Evolutionary conservation across 345 rosid species (phyloP).

Genomic region (Nasturtium officinale): DNA sequence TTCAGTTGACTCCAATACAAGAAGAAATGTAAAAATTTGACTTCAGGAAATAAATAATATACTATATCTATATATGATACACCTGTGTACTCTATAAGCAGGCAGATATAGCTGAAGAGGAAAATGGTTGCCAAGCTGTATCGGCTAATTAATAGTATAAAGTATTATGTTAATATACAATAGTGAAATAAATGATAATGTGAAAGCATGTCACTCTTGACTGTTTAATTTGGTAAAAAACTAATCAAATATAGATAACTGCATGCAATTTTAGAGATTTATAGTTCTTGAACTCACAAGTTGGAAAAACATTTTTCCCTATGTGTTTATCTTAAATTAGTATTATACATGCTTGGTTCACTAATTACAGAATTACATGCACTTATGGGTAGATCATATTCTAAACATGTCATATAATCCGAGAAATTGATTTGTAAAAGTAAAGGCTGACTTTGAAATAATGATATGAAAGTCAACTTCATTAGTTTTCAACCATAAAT

Average conservation of each 20-base stretch:
- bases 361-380: neutral
- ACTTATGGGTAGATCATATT: neutral
- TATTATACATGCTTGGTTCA: neutral
- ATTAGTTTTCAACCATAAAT: neutral
- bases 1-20: conserved; percentile 5
- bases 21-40: neutral
- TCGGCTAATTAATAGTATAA: conserved; percentile 18
- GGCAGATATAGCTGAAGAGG: neutral
- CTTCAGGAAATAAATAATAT: neutral
- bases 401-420: conserved; percentile 12
- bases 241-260: conserved; percentile 23
- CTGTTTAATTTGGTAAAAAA: conserved; percentile 23
- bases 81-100: neutral
- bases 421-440: conserved; percentile 13
- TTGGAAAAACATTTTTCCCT: neutral
- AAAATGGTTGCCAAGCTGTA: conserved; percentile 24
- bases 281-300: conserved; percentile 1
- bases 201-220: conserved; percentile 38
- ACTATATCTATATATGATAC: neutral
- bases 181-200: conserved; percentile 17
- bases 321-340: neutral
- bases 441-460: conserved; percentile 32
- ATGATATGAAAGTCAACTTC: conserved; percentile 28
- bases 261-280: conserved; percentile 14
- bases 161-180: conserved; percentile 17